Evolutionary conservation across 805 yeast species (phyloP), one percentile per base, ranked within the genome.

Genomic region (Ogataea saltuana): DNA sequence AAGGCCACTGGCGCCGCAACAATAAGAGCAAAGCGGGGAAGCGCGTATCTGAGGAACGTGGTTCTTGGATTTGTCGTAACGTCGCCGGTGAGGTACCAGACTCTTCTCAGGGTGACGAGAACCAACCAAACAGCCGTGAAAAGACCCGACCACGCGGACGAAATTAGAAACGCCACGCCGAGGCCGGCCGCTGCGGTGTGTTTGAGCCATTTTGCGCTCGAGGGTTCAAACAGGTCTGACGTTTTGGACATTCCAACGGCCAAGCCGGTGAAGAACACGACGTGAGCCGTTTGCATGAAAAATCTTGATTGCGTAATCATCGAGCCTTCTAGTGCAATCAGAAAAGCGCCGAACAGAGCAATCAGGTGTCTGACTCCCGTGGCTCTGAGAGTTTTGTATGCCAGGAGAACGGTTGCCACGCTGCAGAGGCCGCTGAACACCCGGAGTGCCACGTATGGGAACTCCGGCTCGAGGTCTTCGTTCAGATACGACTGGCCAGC

Each of bases 1-100:
- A 86, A 68, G 1, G 72, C 53, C 0, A 71, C 33, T 4, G 97
- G 95, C 1, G 85, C 59, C 0, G 68, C 54, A 0, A 83, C 49
- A 33, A 83, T 64, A 7, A 71, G 64, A 12, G 68, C 42, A 0
- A 70, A 50, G 28, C 83, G 71, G 16, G 61, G 47, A 0, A 61
- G 16, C 13, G 74, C 56, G 53, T 77, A 80, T 42, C 62, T 66
- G 13, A 65, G 49, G 49, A 80, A 12, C 8, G 18, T 66, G 18
- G 54, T 39, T 13, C 39, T 42, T 7, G 68, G 61, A 1, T 76
- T 32, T 3, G 83, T 68, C 4, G 67, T 62, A 23, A 85, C 60
- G 61, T 91, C 97, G 11, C 93, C 95, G 28, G 84, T 59, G 10
- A 78, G 55, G 47, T 62, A 60, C 96, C 96, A 89, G 33, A 83